Evolutionary conservation across 352 stramenopile genomes (phyloP), one percentile per base, ranked within the genome.

Genomic region (Pythium inflatum): DNA sequence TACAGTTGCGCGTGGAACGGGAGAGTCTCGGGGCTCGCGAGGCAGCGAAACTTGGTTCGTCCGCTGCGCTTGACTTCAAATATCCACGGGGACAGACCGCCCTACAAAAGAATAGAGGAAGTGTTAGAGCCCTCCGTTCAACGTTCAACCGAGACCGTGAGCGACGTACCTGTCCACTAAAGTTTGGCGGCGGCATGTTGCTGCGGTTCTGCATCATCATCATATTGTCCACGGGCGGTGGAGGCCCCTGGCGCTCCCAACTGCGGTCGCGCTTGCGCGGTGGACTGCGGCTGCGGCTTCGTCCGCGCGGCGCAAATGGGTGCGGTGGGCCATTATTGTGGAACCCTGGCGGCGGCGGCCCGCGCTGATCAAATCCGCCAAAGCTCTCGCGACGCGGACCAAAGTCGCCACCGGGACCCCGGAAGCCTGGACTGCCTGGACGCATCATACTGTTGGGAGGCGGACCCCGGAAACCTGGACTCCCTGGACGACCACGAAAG

Each of bases 61-160:
- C 79, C 76, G 27, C 78, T 87, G 30, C 83, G 78, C 54, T 80
- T 77, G 28, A 90, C 67, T 58, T 89, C 80, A 38, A 91, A 79
- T 1, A 70, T 40, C 68, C 77, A 87, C 38, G 86, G 62, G 1
- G 70, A 65, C 16, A 45, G 53, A 28, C 40, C 46, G 18, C 48
- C 56, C 48, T 66, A 63, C 40, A 70, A 59, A 22, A 28, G 30
- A 63, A 63, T 22, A 70, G 25, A 76, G 2, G n/a, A n/a, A n/a
- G n/a, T n/a, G n/a, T n/a, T n/a, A n/a, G n/a, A n/a, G n/a, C n/a
- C n/a, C n/a, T n/a, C n/a, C n/a, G n/a, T n/a, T n/a, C n/a, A n/a
- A n/a, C n/a, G n/a, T n/a, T n/a, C n/a, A n/a, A n/a, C n/a, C n/a
- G n/a, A n/a, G n/a, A n/a, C n/a, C n/a, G n/a, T n/a, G n/a, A n/a